These are phyloP conservation scores for Russula ochroleuca DNA, from an alignment of 768 basidiomycete species.

Conservation along the genomic window DNA sequence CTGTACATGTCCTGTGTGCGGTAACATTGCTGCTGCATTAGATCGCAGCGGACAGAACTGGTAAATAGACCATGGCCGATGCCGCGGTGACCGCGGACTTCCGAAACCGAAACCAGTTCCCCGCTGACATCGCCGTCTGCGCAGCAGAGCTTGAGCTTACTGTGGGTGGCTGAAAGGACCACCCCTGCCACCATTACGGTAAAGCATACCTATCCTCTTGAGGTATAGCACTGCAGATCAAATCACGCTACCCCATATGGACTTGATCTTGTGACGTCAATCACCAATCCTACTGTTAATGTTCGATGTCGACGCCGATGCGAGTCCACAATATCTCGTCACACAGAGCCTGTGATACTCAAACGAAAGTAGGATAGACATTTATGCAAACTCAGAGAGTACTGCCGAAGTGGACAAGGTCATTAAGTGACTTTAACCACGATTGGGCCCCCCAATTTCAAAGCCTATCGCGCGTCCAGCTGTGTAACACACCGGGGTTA, in stretches of 20 bases:
- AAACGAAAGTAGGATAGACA: constrained; percentile 1
- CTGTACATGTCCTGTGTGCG: not conserved
- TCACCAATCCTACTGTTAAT: constrained; percentile 1
- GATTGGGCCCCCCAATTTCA: constrained; percentile 34
- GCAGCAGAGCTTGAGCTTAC: not conserved
- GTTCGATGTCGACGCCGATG: not conserved
- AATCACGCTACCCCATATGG: not conserved
- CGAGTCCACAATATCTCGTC: not conserved
- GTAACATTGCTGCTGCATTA: not conserved
- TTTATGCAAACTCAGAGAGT: constrained; percentile 21
- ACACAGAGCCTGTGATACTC: not conserved
- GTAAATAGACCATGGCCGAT: not conserved
- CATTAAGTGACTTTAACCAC: constrained; percentile 8
- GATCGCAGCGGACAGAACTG: not conserved
- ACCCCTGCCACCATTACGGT: not conserved
- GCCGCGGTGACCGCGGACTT: not conserved
- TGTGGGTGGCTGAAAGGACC: no score
- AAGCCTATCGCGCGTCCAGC: constrained; percentile 74
- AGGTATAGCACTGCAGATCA: constrained; percentile 8
- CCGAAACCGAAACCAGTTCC: not conserved
- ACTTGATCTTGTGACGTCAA: not conserved
- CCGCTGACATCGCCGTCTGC: not conserved
- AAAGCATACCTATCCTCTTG: constrained; percentile 1
- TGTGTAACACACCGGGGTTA: constrained; percentile 32
- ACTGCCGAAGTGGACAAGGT: not conserved